Evolutionary conservation across 1,284 basidiomycete genomes (phyloP).

Genomic region (Cutaneotrichosporon sp.): DNA sequence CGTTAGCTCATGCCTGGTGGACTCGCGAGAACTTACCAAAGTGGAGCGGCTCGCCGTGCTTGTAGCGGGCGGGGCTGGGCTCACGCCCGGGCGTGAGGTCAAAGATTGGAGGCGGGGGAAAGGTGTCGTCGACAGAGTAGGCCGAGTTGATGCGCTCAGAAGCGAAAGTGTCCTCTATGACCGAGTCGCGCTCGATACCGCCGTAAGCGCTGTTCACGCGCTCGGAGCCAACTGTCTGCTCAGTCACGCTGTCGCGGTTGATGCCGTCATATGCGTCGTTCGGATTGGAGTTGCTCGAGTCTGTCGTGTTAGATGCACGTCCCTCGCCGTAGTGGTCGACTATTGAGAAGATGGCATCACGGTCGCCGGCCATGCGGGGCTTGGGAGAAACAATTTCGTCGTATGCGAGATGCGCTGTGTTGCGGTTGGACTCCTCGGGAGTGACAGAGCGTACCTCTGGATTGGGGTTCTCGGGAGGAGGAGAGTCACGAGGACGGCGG

Average conservation of each 20-base stretch:
- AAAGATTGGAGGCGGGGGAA: conserved; percentile 42
- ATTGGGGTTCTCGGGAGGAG: background rate
- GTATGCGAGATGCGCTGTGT: conserved; percentile 11
- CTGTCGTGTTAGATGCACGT: background rate
- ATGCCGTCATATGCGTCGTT: conserved; percentile 6
- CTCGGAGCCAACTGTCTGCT: conserved; percentile 14
- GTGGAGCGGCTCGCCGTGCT: conserved; percentile 81
- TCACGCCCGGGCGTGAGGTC: conserved; percentile 53
- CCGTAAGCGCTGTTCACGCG: conserved; percentile 15
- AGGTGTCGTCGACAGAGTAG: conserved; percentile 12
- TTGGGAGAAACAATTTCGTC: conserved; percentile 11
- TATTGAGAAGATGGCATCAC: conserved; percentile 18
- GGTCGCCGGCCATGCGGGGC: conserved; percentile 10
- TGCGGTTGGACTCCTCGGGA: background rate
- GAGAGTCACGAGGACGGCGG: conserved; percentile 1
- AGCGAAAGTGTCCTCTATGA: conserved; percentile 14
- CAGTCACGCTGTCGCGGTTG: conserved; percentile 11
- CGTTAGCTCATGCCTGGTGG: background rate
- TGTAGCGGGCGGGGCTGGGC: conserved; percentile 66
- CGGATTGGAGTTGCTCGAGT: background rate
- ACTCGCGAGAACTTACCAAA: conserved; percentile 34
- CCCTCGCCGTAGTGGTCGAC: conserved; percentile 17
- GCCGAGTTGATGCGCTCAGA: conserved; percentile 15
- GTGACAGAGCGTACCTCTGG: background rate
- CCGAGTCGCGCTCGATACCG: conserved; percentile 13